These are phyloP conservation scores for Colletotrichum lindemuthianum DNA, from an alignment of 2,329 filamentous ascomycete genomes.

Conservation along the genomic window DNA sequence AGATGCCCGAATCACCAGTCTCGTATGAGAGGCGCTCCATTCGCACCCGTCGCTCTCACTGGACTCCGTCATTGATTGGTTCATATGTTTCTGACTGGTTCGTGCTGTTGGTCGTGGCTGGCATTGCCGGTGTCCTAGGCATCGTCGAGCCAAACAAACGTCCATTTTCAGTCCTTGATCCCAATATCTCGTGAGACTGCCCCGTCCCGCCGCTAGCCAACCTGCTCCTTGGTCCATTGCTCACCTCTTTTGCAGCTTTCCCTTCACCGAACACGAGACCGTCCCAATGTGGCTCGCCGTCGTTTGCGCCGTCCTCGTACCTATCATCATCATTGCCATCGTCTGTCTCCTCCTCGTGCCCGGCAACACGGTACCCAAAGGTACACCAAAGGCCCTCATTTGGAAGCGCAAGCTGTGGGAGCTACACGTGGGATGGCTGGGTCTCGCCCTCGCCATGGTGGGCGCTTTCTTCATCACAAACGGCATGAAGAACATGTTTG, in stretches of 20 bases:
- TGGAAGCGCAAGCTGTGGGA: conserved; percentile 92
- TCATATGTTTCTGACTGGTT: conserved; percentile 83
- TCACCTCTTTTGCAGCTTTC: conserved; percentile 63
- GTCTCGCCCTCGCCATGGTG: conserved; percentile 77
- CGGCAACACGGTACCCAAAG: conserved; percentile 71
- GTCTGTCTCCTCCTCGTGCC: conserved; percentile 78
- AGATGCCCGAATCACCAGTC: conserved; percentile 46
- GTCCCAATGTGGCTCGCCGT: conserved; percentile 74
- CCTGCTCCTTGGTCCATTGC: conserved; percentile 17
- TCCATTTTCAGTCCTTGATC: conserved; percentile 77
- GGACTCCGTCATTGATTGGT: conserved; percentile 51
- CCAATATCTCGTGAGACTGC: conserved; percentile 73
- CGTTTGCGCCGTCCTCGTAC: conserved; percentile 70
- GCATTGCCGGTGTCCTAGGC: conserved; percentile 68
- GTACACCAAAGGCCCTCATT: conserved; percentile 71
- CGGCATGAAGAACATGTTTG: conserved; percentile 82
- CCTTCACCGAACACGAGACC: conserved; percentile 75
- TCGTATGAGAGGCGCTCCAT: conserved; percentile 26
- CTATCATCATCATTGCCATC: conserved; percentile 74
- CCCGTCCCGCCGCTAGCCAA: not conserved
- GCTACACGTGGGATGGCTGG: conserved; percentile 85
- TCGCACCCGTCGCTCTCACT: conserved; percentile 26
- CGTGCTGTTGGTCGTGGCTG: conserved; percentile 68
- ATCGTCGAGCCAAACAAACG: conserved; percentile 71
- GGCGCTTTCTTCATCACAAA: conserved; percentile 83